Evolutionary conservation across 129 eudicot species (phyloP), one percentile per base, ranked within the genome.

Genomic region (Pseudognaphalium luteoalbum): DNA sequence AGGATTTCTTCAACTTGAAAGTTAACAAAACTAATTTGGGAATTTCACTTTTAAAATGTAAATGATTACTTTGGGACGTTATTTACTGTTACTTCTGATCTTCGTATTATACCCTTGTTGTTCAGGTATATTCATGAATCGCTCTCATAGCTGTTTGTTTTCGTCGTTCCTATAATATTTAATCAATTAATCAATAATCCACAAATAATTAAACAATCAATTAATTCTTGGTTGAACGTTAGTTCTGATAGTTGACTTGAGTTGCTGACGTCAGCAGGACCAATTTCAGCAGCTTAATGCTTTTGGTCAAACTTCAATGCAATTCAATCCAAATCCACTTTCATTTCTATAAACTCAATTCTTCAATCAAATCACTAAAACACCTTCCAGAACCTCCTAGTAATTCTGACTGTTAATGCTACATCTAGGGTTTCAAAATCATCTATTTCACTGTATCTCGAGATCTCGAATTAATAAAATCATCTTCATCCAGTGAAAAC

Each of bases 401-500:
- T 39, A 39, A 39, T 39, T 39, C 44, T 11, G 44, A 39, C 44
- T 39, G 44, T 39, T 39, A 41, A 41, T 41, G 14, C 47, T 41
- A 14, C 47, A 52, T 75, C 35, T 16, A 30, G 59, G 34, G 34
- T 32, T 75, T 75, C 71, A 11, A 75, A 11, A 64, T 44, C 17
- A 44, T 44, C 54, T 47, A 3, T 14, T 47, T 2, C 10, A 47
- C 54, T 47, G 17, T 47, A 8, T 47, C 3, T 47, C 54, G 1
- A 47, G n/a, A 47, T 47, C 14, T 47, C n/a, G 14, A 47, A 14
- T 47, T 12, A 11, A 44, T n/a, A 39, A 47, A 37, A 19, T 20
- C 39, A 62, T n/a, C 21, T 11, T 47, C 17, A 64, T 39, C 58
- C 47, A 52, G 52, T 69, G 33, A 70, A 54, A 77, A 68, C 59